Evolutionary conservation across 352 stramenopile species (phyloP).

Genomic region (Paralagenidium karlingii): DNA sequence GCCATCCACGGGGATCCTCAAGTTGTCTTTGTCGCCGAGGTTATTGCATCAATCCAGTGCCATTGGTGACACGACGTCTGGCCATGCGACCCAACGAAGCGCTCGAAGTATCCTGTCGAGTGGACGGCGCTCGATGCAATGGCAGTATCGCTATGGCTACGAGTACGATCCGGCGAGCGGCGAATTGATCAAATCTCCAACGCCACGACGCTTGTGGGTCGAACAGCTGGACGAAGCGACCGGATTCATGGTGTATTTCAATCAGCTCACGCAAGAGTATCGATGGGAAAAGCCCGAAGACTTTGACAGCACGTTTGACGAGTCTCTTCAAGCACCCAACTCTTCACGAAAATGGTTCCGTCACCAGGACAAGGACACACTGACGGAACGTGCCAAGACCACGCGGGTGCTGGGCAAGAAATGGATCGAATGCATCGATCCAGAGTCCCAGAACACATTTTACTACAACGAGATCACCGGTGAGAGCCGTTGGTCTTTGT

Average conservation of each 20-base stretch:
- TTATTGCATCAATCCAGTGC: slow-evolving; percentile 24
- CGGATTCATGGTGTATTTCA: slow-evolving; percentile 49
- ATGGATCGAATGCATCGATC: slow-evolving; percentile 78
- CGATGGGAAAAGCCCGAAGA: slow-evolving; percentile 62
- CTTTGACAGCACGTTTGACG: slow-evolving; percentile 40
- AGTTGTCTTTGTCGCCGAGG: slow-evolving; percentile 41
- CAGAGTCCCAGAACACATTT: slow-evolving; percentile 70
- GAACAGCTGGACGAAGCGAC: slow-evolving; percentile 35
- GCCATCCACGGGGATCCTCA: slow-evolving; percentile 21
- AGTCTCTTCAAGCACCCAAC: slow-evolving; percentile 21
- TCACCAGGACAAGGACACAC: slow-evolving; percentile 5
- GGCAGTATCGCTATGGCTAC: slow-evolving; percentile 70
- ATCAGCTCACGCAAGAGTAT: slow-evolving; percentile 60
- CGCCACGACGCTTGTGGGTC: slow-evolving; percentile 42
- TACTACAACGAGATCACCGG: slow-evolving; percentile 88
- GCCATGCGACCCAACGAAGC: slow-evolving; percentile 8
- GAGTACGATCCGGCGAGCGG: slow-evolving; percentile 29
- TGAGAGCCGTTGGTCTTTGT: slow-evolving; percentile 77
- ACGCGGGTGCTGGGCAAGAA: slow-evolving; percentile 38
- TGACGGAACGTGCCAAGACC: slow-evolving; percentile 21
- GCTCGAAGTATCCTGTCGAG: slow-evolving; percentile 12
- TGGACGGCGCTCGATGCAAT: slow-evolving; percentile 29
- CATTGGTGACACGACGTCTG: slow-evolving; percentile 8
- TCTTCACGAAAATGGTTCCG: slow-evolving; percentile 59
- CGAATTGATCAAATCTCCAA: slow-evolving; percentile 14